Percentiles rank a stretch among this genome's conserved stretches.
Evolutionary conservation across 2,329 filamentous ascomycete genomes (phyloP).

Genomic region (Hymenoscyphus fraxineus): DNA sequence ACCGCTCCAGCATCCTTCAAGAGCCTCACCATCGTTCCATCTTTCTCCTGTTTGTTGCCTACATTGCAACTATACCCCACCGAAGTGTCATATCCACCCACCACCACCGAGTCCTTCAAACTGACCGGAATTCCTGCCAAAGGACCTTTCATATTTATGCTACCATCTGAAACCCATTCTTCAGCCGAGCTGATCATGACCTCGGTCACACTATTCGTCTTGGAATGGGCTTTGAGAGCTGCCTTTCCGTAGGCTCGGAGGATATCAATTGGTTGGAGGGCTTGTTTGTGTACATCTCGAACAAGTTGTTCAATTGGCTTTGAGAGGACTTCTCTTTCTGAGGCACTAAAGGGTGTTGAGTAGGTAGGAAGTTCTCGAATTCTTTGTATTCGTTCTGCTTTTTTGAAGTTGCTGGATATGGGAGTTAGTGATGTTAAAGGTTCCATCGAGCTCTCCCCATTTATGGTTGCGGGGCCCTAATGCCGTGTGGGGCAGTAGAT

Average conservation of each 20-base stretch:
- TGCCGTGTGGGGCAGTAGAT: slow-evolving; percentile 4
- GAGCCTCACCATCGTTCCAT: slow-evolving; percentile 70
- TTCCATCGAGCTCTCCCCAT: background rate
- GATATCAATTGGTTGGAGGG: slow-evolving; percentile 64
- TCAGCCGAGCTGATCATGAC: slow-evolving; percentile 77
- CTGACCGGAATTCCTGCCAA: slow-evolving; percentile 84
- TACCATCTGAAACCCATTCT: slow-evolving; percentile 57
- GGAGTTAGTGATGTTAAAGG: slow-evolving; percentile 30
- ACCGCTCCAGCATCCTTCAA: slow-evolving; percentile 85
- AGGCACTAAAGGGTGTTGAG: slow-evolving; percentile 57
- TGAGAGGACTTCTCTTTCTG: slow-evolving; percentile 65
- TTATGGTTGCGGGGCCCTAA: slow-evolving; percentile 4
- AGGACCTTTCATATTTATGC: slow-evolving; percentile 71
- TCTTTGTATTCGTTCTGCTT: slow-evolving; percentile 66
- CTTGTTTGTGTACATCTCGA: slow-evolving; percentile 67
- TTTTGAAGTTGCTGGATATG: slow-evolving; percentile 66
- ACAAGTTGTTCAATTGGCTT: slow-evolving; percentile 77
- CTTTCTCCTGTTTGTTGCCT: slow-evolving; percentile 69
- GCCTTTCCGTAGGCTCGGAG: slow-evolving; percentile 86
- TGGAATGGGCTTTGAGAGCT: slow-evolving; percentile 74
- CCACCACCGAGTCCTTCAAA: slow-evolving; percentile 75
- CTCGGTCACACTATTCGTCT: slow-evolving; percentile 88
- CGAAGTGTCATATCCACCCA: slow-evolving; percentile 78
- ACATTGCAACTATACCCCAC: slow-evolving; percentile 76
- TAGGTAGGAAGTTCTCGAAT: slow-evolving; percentile 67